Base-by-base conservation (phyloP, 148 eudicot genomes). In the Diospyros lotus region DNA sequence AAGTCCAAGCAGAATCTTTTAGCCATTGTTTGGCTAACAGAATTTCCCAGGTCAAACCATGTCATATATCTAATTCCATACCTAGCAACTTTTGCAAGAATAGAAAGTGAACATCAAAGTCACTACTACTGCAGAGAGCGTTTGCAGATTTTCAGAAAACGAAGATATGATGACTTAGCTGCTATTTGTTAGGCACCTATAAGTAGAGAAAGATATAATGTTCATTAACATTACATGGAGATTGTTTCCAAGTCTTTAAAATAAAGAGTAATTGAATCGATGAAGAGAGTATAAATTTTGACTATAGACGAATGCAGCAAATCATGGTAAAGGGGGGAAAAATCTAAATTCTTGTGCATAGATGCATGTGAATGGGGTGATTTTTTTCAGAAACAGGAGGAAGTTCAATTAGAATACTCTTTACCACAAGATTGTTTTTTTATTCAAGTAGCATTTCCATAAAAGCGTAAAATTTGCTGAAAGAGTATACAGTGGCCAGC, bases 371-470 rank as follows among this genome's bases (percentile, higher is more conserved):
- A 62, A 41, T 50, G 42, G 45, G 62, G 61, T 41, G 12, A 38
- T 40, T 53, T 41, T 56, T 15, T n/a, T 7, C 45, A 51, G 53
- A 52, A 40, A 12, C 60, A 10, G 52, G 60, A 53, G 2, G 40
- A 71, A 55, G 41, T 17, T 42, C 45, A 69, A 69, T 28, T 40
- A 1, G 45, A 69, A 12, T 10, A 28, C 65, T 39, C 3, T 41
- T 12, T 40, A 12, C 11, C 10, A 55, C 3, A 6, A 42, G 41
- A 44, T 43, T 15, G 63, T n/a, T 15, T 56, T 11, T 14, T 40
- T 12, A 69, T 40, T 71, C 64, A 17, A n/a, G 64, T 9, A 58
- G 64, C 59, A 69, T 38, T 28, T 69, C 73, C 12, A 53, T 69
- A 15, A 14, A 69, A 69, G 39, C 39, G 14, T 39, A 28, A 42